phyloP scores from a whole-genome alignment of 331 rosid genomes.

The Phaseolus coccineus region DNA sequence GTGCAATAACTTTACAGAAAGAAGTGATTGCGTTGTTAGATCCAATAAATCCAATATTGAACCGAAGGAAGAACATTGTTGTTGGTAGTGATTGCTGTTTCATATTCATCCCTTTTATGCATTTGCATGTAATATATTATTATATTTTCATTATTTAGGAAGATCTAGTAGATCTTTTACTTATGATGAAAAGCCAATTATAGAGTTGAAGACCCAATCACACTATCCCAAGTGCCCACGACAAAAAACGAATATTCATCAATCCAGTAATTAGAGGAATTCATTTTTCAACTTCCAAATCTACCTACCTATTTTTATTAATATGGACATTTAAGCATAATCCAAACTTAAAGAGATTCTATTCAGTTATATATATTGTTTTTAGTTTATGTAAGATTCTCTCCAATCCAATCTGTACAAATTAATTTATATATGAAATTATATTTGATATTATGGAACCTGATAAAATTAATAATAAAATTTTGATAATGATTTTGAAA shows the following conservation, averaged over 20 bases:
- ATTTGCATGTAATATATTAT: too few species aligned
- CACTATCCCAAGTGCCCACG: background rate
- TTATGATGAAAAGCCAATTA: background rate
- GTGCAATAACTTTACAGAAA: background rate
- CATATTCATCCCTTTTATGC: background rate
- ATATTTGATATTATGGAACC: too few species aligned
- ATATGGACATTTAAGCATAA: too few species aligned
- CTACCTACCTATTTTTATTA: too few species aligned
- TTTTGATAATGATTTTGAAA: too few species aligned
- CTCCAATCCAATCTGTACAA: too few species aligned
- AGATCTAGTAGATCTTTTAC: background rate
- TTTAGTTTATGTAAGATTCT: too few species aligned
- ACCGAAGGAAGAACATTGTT: background rate
- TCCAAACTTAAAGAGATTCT: too few species aligned
- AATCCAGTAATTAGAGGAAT: background rate
- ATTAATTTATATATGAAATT: too few species aligned
- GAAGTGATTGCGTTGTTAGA: background rate
- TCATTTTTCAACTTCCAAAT: background rate
- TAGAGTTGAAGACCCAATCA: background rate
- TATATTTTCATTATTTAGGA: too few species aligned
- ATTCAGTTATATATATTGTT: too few species aligned
- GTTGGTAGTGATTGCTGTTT: background rate
- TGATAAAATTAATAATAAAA: too few species aligned
- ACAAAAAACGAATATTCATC: slow-evolving; percentile 6
- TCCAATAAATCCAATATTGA: background rate